phyloP scores from a whole-genome alignment of 2,329 filamentous ascomycete genomes.

The Fusarium scirpi region DNA sequence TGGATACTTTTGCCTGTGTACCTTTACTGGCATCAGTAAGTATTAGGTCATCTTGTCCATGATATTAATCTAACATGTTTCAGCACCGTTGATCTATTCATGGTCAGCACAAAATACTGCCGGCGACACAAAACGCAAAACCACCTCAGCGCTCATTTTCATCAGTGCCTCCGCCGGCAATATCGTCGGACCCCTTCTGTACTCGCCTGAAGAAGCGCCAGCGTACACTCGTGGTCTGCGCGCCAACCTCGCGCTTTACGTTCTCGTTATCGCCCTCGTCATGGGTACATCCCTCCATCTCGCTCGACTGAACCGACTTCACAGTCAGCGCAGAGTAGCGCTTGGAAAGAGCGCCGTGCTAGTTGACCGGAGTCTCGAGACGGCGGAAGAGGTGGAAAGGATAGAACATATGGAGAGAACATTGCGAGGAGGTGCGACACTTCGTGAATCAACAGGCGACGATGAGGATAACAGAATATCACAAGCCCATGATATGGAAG shows the following conservation, averaged over 20 bases:
- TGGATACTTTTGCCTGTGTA: slow-evolving; percentile 69
- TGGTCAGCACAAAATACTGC: slow-evolving; percentile 74
- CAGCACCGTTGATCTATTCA: slow-evolving; percentile 68
- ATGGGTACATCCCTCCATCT: slow-evolving; percentile 59
- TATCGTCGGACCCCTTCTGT: slow-evolving; percentile 73
- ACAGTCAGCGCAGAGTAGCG: slow-evolving; percentile 64
- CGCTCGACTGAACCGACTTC: slow-evolving; percentile 64
- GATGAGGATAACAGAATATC: slow-evolving; percentile 17
- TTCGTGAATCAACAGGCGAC: slow-evolving; percentile 7
- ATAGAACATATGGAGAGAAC: slow-evolving; percentile 49
- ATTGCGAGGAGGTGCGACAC: slow-evolving; percentile 19
- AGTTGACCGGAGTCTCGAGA: slow-evolving; percentile 70
- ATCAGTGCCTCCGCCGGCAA: slow-evolving; percentile 75
- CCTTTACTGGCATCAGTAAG: slow-evolving; percentile 62
- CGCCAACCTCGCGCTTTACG: slow-evolving; percentile 71
- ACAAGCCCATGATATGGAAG: slow-evolving; percentile 28
- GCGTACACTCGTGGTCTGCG: slow-evolving; percentile 64
- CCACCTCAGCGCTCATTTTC: slow-evolving; percentile 73
- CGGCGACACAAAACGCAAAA: slow-evolving; percentile 77
- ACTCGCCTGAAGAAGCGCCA: slow-evolving; percentile 63
- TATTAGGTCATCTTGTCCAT: slow-evolving; percentile 27
- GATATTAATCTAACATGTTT: slow-evolving; percentile 29
- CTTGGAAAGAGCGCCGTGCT: slow-evolving; percentile 70
- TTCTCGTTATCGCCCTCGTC: slow-evolving; percentile 67
- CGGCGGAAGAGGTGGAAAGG: slow-evolving; percentile 56